A percentile compares a stretch with the other conserved stretches of the same genome.
Evolutionary conservation across 805 yeast species (phyloP).

Genomic region (Starmerella tilneyi): DNA sequence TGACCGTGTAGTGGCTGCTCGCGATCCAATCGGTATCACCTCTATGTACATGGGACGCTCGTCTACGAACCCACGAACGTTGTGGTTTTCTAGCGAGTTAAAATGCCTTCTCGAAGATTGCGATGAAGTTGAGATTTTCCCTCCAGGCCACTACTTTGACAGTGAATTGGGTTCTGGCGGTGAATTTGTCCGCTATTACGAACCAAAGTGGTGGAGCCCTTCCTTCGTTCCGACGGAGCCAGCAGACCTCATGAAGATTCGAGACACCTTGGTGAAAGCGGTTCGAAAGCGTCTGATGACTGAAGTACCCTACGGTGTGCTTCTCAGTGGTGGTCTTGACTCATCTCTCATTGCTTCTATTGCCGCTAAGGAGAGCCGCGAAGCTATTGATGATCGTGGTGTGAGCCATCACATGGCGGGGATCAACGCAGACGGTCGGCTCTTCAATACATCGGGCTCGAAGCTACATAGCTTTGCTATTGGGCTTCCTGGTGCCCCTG

Average conservation of each 20-base stretch:
- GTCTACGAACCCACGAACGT: constrained; percentile 55
- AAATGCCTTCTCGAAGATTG: constrained; percentile 91
- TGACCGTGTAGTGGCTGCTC: constrained; percentile 89
- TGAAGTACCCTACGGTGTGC: constrained; percentile 97
- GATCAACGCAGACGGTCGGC: constrained; percentile 77
- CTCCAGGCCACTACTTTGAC: constrained; percentile 97
- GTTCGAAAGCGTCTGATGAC: constrained; percentile 99
- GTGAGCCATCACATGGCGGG: constrained; percentile 67
- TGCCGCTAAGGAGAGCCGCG: constrained; percentile 90
- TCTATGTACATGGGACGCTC: constrained; percentile 91
- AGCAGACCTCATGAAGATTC: constrained; percentile 59
- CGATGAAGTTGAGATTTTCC: constrained; percentile 86
- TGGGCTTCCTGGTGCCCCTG: constrained; percentile 97
- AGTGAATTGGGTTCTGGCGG: constrained; percentile 56
- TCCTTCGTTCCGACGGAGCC: constrained; percentile 60
- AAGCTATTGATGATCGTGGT: constrained; percentile 61
- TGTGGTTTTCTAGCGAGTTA: constrained; percentile 87
- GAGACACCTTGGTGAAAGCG: constrained; percentile 79
- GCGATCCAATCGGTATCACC: constrained; percentile 97
- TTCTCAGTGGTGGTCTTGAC: constrained; percentile 94
- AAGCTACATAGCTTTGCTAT: constrained; percentile 91
- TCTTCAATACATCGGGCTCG: constrained; percentile 51
- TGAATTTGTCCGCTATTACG: constrained; percentile 74
- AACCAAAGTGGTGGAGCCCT: constrained; percentile 92
- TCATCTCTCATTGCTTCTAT: constrained; percentile 93